Percentiles rank a stretch among this genome's conserved stretches.
Evolutionary conservation across 305 asterid genomes (phyloP).

Genomic region (Fraxinus paxiana): DNA sequence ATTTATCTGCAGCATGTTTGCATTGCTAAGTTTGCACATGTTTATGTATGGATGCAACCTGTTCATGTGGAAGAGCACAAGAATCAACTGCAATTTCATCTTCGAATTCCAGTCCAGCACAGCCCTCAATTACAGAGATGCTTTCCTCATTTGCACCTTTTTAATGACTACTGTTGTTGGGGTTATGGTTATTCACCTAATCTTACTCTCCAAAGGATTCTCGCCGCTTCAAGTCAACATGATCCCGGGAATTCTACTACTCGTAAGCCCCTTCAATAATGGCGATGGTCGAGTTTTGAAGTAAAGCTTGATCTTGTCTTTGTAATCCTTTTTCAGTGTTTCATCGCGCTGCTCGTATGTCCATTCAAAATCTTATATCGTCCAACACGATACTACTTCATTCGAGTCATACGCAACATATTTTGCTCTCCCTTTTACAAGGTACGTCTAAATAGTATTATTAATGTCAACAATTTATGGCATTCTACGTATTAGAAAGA

Average conservation of each 20-base stretch:
- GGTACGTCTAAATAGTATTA: constrained; percentile 32
- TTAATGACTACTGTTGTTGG: constrained; percentile 78
- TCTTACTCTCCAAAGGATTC: constrained; percentile 56
- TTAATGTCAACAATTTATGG: not conserved
- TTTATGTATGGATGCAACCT: constrained; percentile 90
- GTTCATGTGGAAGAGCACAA: constrained; percentile 72
- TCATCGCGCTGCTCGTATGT: constrained; percentile 47
- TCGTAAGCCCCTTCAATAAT: constrained; percentile 39
- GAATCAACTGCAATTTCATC: constrained; percentile 79
- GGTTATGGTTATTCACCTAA: constrained; percentile 66
- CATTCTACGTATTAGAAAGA: not conserved
- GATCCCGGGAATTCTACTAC: constrained; percentile 68
- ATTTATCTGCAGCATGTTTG: constrained; percentile 71
- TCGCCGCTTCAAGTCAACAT: constrained; percentile 46
- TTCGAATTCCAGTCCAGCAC: constrained; percentile 65
- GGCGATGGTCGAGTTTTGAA: no score
- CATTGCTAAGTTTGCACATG: constrained; percentile 80
- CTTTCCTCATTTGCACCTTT: constrained; percentile 77
- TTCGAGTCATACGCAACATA: constrained; percentile 72
- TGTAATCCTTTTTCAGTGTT: constrained; percentile 37
- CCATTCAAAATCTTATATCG: constrained; percentile 83
- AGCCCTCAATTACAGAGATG: constrained; percentile 76
- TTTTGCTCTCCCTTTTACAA: constrained; percentile 85
- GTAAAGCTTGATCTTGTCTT: not conserved
- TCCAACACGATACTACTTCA: constrained; percentile 66